Conservation (phyloP, 305 asterid species). For the Solanum aculeatissimum region DNA sequence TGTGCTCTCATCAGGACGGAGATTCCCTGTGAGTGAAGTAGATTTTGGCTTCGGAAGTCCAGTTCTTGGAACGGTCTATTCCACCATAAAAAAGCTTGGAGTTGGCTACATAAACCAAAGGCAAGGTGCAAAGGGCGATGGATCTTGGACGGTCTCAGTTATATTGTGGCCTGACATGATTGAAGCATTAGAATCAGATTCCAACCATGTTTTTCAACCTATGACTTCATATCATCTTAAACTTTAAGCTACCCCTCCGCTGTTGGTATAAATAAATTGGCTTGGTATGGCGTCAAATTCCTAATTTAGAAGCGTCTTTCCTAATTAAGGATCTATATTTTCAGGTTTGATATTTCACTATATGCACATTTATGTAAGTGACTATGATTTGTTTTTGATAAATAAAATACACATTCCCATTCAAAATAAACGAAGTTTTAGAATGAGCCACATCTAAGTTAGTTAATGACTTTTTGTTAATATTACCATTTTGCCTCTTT, state of each 20-base stretch:
- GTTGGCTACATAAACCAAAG: conserved; percentile 55
- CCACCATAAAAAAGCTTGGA: conserved; percentile 43
- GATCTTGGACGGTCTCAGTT: conserved; percentile 47
- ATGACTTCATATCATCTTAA: conserved; percentile 23
- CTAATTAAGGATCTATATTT: background rate
- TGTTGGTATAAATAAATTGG: background rate
- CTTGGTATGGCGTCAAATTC: background rate
- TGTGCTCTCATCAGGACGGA: conserved; percentile 40
- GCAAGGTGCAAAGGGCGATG: conserved; percentile 26
- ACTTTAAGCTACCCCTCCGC: background rate
- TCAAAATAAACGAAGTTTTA: too few relatives aligned
- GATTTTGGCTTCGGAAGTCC: conserved; percentile 55
- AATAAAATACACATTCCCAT: too few relatives aligned
- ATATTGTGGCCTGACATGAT: conserved; percentile 54
- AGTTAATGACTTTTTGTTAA: too few relatives aligned
- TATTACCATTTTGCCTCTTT: too few relatives aligned
- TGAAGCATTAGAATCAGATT: conserved; percentile 40
- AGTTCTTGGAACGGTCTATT: conserved; percentile 36
- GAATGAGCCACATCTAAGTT: too few relatives aligned
- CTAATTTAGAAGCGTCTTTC: background rate
- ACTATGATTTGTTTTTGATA: background rate
- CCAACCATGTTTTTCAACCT: conserved; percentile 27
- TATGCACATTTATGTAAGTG: background rate
- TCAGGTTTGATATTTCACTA: background rate
- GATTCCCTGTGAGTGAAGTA: conserved; percentile 44